Evolutionary conservation across 1,284 basidiomycete species (phyloP), one percentile per base, ranked within the genome.

Genomic region (Sporisorium scitamineum): DNA sequence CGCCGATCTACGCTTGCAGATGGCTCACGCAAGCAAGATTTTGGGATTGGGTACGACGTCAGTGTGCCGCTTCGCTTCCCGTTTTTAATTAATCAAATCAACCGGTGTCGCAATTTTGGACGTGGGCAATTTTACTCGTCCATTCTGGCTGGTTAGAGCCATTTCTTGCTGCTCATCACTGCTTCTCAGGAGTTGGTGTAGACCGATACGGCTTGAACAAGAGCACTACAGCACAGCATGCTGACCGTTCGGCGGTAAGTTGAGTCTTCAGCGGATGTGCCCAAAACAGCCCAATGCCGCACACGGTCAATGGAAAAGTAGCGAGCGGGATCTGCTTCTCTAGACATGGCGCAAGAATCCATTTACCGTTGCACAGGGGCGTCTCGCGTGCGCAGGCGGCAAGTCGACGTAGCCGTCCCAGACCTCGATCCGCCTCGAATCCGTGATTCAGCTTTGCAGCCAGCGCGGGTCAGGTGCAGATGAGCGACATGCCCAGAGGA

Each of bases 21-120:
- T 51, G 45, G 66, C 66, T 69, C 66, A 69, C 56, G 66, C 66
- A 69, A 69, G 55, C 66, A 69, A 47, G 42, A 3, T 18, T 18
- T n/a, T n/a, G n/a, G n/a, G n/a, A 39, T 22, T 24, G 1, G 42
- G 37, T 31, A 48, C 44, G 20, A 41, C 22, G 57, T 51, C 63
- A 42, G 42, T 57, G 53, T 60, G 52, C 32, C 14, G n/a, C 50
- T 16, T 26, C 22, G 42, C 20, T 45, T 18, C 20, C 20, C 47
- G 10, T 48, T 39, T 39, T 39, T n/a, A 7, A 37, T n/a, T n/a
- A n/a, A n/a, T n/a, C n/a, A n/a, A n/a, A n/a, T n/a, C n/a, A 11
- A 37, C 13, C 16, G 24, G 5, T 22, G 20, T 37, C 51, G 51
- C 54, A 24, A 55, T 32, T 45, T 45, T 55, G 10, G 54, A 55